Conservation (phyloP, 805 yeast genomes). For the Candida chilensis region DNA sequence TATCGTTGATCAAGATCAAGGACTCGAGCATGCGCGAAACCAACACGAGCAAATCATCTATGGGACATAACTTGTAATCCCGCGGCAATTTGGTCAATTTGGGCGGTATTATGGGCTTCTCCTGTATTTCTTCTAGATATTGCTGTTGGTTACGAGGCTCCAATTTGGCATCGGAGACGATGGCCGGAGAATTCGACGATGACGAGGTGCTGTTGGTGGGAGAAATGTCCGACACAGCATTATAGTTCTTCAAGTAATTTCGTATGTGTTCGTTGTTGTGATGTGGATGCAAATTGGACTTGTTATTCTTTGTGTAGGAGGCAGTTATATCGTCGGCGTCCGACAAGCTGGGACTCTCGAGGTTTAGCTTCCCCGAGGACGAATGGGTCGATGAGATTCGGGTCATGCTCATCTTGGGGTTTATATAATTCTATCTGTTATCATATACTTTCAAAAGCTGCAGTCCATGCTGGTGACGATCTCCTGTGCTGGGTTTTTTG, state of each 20-base stretch:
- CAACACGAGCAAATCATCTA: slow-evolving; percentile 60
- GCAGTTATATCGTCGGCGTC: neutral
- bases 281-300: neutral
- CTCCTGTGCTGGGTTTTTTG: too few species aligned
- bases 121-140: too few species aligned
- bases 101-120: too few species aligned
- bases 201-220: neutral
- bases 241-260: slow-evolving; percentile 1
- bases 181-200: too few species aligned
- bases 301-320: neutral
- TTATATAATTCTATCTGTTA: too few species aligned
- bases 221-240: neutral
- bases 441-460: too few species aligned
- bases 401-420: too few species aligned
- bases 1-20: slow-evolving; percentile 69
- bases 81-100: too few species aligned
- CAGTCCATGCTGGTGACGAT: too few species aligned
- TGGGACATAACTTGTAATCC: slow-evolving; percentile 56
- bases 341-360: neutral
- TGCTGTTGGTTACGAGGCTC: too few species aligned
- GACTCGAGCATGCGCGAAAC: slow-evolving; percentile 76
- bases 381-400: neutral
- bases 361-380: neutral
- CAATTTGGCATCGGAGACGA: neutral
- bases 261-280: neutral